Evolutionary conservation across 495 filamentous ascomycete genomes (phyloP).

Genomic region (Friedmanniomyces endolithicus): DNA sequence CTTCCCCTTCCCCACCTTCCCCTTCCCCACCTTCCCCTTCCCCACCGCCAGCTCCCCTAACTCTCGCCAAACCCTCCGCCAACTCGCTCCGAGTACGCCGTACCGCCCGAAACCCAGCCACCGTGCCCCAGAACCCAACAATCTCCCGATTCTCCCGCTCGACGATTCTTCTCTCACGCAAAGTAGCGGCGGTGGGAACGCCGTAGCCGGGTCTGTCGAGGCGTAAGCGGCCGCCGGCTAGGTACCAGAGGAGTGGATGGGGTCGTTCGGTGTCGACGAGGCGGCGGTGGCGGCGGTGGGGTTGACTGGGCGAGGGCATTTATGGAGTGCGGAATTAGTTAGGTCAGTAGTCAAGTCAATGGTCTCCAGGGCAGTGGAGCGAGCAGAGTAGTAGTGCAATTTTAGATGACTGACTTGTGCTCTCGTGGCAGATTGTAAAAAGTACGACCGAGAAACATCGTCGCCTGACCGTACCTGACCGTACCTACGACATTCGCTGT

Average conservation of each 20-base stretch:
- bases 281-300: neutral
- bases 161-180: neutral
- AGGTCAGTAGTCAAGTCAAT: neutral
- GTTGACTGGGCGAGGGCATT: neutral
- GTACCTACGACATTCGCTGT: neutral
- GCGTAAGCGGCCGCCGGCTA: neutral
- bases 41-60: too few species aligned
- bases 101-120: neutral
- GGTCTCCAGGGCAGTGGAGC: neutral
- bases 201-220: neutral
- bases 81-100: neutral
- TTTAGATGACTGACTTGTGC: neutral
- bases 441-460: too few species aligned
- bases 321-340: neutral
- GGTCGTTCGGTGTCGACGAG: slow-evolving; percentile 1
- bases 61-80: neutral
- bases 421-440: neutral
- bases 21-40: too few species aligned
- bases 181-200: neutral
- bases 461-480: too few species aligned
- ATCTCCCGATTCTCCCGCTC: slow-evolving; percentile 1
- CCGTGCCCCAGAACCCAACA: slow-evolving; percentile 4
- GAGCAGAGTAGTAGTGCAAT: neutral
- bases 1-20: too few species aligned
- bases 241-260: neutral